These are phyloP conservation scores for Leccinum aurantiacum DNA, from an alignment of 768 basidiomycete genomes.

Conservation along the genomic window DNA sequence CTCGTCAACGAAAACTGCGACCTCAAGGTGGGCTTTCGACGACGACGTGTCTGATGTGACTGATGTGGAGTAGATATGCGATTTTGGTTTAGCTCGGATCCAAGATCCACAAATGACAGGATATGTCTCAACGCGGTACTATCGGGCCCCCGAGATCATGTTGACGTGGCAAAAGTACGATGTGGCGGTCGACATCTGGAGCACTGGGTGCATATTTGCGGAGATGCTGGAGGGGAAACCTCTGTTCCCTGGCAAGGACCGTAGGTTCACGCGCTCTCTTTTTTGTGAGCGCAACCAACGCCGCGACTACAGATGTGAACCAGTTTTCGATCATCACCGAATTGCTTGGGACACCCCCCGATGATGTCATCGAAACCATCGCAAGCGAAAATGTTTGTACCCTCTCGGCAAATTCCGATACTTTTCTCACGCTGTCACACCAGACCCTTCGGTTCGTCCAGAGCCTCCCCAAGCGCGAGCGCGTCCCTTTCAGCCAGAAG, in stretches of 20 bases:
- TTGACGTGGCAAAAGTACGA: slow-evolving; percentile 99
- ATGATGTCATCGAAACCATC: slow-evolving; percentile 99
- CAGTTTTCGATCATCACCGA: slow-evolving; percentile 99
- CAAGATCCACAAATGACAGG: slow-evolving; percentile 99
- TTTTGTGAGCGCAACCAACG: background rate
- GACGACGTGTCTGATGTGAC: background rate
- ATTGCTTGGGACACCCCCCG: slow-evolving; percentile 94
- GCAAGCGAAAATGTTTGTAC: slow-evolving; percentile 89
- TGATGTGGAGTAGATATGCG: slow-evolving; percentile 73
- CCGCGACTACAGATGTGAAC: slow-evolving; percentile 80
- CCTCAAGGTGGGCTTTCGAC: slow-evolving; percentile 65
- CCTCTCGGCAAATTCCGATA: background rate
- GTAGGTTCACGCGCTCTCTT: slow-evolving; percentile 52
- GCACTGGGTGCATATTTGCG: slow-evolving; percentile 98
- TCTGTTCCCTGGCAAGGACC: slow-evolving; percentile 98
- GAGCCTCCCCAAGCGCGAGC: slow-evolving; percentile 92
- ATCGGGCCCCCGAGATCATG: slow-evolving; percentile 99
- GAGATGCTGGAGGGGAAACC: slow-evolving; percentile 99
- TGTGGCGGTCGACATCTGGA: slow-evolving; percentile 99
- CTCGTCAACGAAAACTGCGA: slow-evolving; percentile 99
- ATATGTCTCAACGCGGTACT: slow-evolving; percentile 98
- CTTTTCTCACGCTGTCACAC: slow-evolving; percentile 15
- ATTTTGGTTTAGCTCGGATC: slow-evolving; percentile 97
- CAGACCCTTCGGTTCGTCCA: slow-evolving; percentile 99
- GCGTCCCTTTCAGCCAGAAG: slow-evolving; percentile 93